These are phyloP conservation scores for Phytopythium litorale DNA, from an alignment of 352 stramenopile genomes.

Conservation along the genomic window DNA sequence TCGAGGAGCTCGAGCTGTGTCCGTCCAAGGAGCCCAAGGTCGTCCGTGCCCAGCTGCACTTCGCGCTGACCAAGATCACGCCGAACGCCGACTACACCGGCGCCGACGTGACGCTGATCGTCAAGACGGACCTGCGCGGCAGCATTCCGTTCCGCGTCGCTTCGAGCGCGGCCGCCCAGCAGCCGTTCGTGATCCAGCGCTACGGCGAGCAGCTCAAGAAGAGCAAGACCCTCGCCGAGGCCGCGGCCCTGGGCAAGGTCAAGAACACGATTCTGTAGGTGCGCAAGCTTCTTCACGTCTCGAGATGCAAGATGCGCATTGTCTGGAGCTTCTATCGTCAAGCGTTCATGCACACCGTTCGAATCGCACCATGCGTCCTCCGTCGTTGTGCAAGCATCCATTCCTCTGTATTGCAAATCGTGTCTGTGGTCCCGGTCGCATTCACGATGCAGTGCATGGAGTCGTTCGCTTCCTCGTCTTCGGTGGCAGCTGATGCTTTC, in stretches of 20 bases:
- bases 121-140: slow-evolving; percentile 71
- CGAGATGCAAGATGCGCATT: neutral
- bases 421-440: too few relatives aligned
- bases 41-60: slow-evolving; percentile 58
- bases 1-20: slow-evolving; percentile 48
- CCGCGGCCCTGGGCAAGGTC: slow-evolving; percentile 34
- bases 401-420: neutral
- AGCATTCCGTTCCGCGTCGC: slow-evolving; percentile 61
- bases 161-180: slow-evolving; percentile 54
- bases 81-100: slow-evolving; percentile 54
- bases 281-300: neutral
- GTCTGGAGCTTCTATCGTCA: neutral
- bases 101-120: slow-evolving; percentile 56
- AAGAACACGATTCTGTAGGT: slow-evolving; percentile 37
- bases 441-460: neutral
- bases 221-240: slow-evolving; percentile 28
- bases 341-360: neutral
- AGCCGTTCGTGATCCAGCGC: slow-evolving; percentile 59
- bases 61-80: slow-evolving; percentile 64
- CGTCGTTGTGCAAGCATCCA: neutral
- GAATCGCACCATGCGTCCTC: neutral
- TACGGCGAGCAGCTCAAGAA: slow-evolving; percentile 54
- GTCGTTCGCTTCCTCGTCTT: too few relatives aligned
- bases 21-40: slow-evolving; percentile 67
- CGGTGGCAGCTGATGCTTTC: too few relatives aligned